Evolutionary conservation across 2,329 filamentous ascomycete species (phyloP).

Genomic region (Berkeleyomyces basicola): DNA sequence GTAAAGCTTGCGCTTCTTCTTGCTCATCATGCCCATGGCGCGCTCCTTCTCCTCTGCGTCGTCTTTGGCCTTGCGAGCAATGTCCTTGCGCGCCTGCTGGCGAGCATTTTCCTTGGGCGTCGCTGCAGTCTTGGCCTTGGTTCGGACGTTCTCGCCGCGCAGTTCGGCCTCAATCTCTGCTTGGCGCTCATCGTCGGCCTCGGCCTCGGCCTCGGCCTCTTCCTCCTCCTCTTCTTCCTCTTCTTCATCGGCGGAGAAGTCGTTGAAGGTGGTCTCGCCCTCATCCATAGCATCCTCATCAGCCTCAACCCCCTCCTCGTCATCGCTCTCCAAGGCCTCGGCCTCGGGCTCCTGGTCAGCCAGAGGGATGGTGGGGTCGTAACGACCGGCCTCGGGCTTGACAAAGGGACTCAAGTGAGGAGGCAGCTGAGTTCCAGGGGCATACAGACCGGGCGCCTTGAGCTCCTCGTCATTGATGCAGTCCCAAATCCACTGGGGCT

Average conservation of each 20-base stretch:
- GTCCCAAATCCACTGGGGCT: constrained; percentile 99
- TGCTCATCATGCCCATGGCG: constrained; percentile 94
- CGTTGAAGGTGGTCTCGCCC: constrained; percentile 23
- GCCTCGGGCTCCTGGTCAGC: constrained; percentile 78
- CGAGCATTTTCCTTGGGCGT: constrained; percentile 45
- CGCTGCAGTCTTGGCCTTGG: constrained; percentile 23
- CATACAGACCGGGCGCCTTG: constrained; percentile 73
- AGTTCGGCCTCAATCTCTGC: constrained; percentile 86
- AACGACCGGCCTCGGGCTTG: constrained; percentile 68
- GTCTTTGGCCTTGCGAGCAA: constrained; percentile 52
- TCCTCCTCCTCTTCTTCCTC: constrained; percentile 31
- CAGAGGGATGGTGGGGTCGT: constrained; percentile 75
- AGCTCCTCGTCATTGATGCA: constrained; percentile 84
- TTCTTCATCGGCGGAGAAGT: constrained; percentile 30
- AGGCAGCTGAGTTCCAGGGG: constrained; percentile 73
- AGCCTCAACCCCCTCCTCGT: constrained; percentile 35
- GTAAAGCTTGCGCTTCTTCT: constrained; percentile 92
- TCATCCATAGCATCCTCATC: constrained; percentile 33
- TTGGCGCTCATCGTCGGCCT: constrained; percentile 44
- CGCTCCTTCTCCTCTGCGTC: constrained; percentile 81
- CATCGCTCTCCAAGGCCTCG: constrained; percentile 59
- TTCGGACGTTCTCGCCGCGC: constrained; percentile 45
- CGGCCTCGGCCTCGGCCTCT: constrained; percentile 22
- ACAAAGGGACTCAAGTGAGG: constrained; percentile 96
- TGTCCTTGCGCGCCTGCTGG: constrained; percentile 52